Evolutionary conservation across 2,329 filamentous ascomycete genomes (phyloP).

Genomic region (Penicillium sumatraense): DNA sequence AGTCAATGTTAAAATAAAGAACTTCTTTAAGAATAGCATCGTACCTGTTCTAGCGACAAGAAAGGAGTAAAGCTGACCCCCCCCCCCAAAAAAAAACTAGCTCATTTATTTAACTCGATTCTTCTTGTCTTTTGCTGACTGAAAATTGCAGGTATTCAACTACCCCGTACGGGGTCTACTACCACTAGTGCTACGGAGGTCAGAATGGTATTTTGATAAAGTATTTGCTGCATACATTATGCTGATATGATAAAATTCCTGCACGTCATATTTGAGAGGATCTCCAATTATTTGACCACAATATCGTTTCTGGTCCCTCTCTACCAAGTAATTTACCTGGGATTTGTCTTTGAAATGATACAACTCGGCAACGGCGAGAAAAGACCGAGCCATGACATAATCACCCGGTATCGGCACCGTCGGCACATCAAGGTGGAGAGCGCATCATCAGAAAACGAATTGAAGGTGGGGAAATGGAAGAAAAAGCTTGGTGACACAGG

Average conservation of each 20-base stretch:
- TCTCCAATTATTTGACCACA: neutral
- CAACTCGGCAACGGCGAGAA: conserved; percentile 9
- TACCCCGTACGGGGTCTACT: neutral
- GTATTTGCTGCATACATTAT: too few relatives aligned
- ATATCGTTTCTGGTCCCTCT: neutral
- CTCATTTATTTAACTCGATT: neutral
- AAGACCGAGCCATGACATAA: conserved; percentile 20
- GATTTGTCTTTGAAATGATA: neutral
- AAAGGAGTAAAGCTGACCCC: too few relatives aligned
- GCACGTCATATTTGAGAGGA: neutral
- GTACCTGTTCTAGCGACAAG: too few relatives aligned
- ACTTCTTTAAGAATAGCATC: too few relatives aligned
- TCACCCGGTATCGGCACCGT: conserved; percentile 23
- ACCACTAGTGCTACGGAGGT: neutral
- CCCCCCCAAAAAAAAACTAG: conserved; percentile 2
- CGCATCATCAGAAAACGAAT: conserved; percentile 17
- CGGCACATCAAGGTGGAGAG: conserved; percentile 16
- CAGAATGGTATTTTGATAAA: neutral
- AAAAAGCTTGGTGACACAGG: conserved; percentile 13
- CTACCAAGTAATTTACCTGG: neutral
- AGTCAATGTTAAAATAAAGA: too few relatives aligned
- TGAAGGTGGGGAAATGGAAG: conserved; percentile 16
- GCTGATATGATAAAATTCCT: too few relatives aligned
- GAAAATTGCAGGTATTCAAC: neutral
- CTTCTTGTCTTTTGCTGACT: neutral